These are phyloP conservation scores for Phytopythium aichiense DNA, from an alignment of 352 stramenopile genomes.

Conservation along the genomic window DNA sequence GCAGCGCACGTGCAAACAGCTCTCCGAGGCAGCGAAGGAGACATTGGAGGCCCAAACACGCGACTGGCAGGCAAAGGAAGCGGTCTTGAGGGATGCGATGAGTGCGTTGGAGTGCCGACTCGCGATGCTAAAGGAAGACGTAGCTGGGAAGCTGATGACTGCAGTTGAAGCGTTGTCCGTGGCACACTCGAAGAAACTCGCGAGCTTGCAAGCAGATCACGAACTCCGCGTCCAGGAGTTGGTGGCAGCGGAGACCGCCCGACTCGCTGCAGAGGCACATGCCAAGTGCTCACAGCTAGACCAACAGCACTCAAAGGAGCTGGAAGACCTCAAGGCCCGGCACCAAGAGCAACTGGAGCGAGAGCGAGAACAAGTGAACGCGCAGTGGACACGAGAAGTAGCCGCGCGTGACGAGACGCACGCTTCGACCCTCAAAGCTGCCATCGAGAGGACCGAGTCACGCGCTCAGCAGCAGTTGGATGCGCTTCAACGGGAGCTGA, in stretches of 20 bases:
- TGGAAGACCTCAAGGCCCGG: background rate
- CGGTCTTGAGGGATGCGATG: background rate
- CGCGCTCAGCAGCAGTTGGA: conserved; percentile 32
- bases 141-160: background rate
- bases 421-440: conserved; percentile 27
- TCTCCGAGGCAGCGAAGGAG: background rate
- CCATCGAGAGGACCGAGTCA: conserved; percentile 25
- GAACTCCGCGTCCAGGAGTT: background rate
- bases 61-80: background rate
- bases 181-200: background rate
- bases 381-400: conserved; percentile 36
- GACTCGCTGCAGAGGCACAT: background rate
- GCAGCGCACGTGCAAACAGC: background rate
- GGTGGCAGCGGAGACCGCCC: background rate
- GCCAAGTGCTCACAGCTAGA: background rate
- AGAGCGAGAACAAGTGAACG: conserved; percentile 15
- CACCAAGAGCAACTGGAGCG: conserved; percentile 28
- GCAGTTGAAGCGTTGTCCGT: background rate
- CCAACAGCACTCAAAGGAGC: background rate
- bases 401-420: conserved; percentile 19
- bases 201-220: background rate
- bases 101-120: background rate
- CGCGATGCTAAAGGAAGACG: background rate
- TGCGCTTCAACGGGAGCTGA: conserved; percentile 56
- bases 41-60: background rate